Conservation (phyloP, 768 basidiomycete species). For the Mycena haematopus region DNA sequence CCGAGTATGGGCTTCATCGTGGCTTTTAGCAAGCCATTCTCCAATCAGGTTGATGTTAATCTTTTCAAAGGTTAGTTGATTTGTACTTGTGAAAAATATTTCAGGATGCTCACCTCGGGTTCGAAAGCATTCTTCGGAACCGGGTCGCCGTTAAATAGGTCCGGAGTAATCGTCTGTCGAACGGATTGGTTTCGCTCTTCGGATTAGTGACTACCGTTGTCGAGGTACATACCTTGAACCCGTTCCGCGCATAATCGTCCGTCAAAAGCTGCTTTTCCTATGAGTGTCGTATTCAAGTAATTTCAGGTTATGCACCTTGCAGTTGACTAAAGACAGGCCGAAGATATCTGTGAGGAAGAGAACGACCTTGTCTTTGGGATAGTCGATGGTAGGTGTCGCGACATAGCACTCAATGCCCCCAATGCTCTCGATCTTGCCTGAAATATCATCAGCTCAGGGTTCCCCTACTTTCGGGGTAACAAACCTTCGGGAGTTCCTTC, state of each 20-base stretch:
- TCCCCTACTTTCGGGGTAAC: background rate
- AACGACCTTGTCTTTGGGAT: slow-evolving; percentile 52
- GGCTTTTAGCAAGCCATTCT: slow-evolving; percentile 10
- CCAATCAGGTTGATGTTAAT: slow-evolving; percentile 15
- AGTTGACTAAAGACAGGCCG: slow-evolving; percentile 44
- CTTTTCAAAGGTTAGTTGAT: background rate
- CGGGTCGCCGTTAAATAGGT: slow-evolving; percentile 51
- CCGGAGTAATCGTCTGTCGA: slow-evolving; percentile 38
- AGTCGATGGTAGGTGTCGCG: slow-evolving; percentile 46
- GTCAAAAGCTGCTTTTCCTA: slow-evolving; percentile 28
- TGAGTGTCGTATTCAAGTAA: background rate
- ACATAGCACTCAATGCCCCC: slow-evolving; percentile 48
- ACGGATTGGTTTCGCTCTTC: too few species aligned
- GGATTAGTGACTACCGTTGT: background rate
- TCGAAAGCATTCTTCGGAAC: slow-evolving; percentile 43
- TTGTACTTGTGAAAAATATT: too few species aligned
- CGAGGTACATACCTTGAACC: slow-evolving; percentile 17
- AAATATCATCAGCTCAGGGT: background rate
- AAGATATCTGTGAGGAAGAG: slow-evolving; percentile 51
- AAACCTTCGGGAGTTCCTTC: slow-evolving; percentile 55
- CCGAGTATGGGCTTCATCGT: slow-evolving; percentile 25
- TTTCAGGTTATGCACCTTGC: slow-evolving; percentile 21
- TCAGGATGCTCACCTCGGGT: slow-evolving; percentile 36
- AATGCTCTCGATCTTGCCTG: slow-evolving; percentile 47
- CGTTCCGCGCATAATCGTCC: slow-evolving; percentile 25